Base-by-base conservation (phyloP, 2,329 filamentous ascomycete genomes). In the Seiridium cupressi region DNA sequence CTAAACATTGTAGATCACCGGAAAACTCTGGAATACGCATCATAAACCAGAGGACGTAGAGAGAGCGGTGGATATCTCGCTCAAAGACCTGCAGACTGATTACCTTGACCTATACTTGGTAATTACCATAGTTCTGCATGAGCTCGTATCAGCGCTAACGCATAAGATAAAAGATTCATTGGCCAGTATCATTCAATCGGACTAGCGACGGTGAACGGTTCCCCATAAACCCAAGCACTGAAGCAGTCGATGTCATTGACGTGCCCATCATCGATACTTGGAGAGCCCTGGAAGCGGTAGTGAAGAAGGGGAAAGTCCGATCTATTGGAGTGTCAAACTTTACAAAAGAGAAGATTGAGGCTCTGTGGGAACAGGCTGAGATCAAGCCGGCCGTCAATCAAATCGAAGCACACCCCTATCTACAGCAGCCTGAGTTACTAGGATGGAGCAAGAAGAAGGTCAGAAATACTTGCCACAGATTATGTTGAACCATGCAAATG, bases 321-420 rank as follows among this genome's bases (percentile, higher is more conserved):
- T 78, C 81, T 56, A 86, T 88, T 59, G 85, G 85, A 32, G 80
- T 88, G 42, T 83, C 80, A 63, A 88, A 88, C 76, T 87, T 81
- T 73, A 83, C 79, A 40, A 74, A 79, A 46, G 68, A 74, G n/a
- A 79, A 79, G 54, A 79, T 88, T 42, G 76, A 87, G 66, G 72
- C 82, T 58, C 76, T 88, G 26, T 75, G 85, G 32, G 64, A 64
- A n/a, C 71, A 68, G 13, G 81, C 80, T 56, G 75, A 76, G 63
- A 76, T 84, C 68, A 77, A 75, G 63, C 82, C 82, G 0, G 66
- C 75, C 13, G 75, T 83, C 59, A 83, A 84, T 74, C 81, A 84
- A 71, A 76, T 84, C 64, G 79, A 80, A 68, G 72, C 77, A 57
- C 76, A 81, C 69, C 77, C 77, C 10, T 79, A 77, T 70, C 72